Evolutionary conservation across 75 land plant species (phyloP).

Genomic region (Picea glauca): DNA sequence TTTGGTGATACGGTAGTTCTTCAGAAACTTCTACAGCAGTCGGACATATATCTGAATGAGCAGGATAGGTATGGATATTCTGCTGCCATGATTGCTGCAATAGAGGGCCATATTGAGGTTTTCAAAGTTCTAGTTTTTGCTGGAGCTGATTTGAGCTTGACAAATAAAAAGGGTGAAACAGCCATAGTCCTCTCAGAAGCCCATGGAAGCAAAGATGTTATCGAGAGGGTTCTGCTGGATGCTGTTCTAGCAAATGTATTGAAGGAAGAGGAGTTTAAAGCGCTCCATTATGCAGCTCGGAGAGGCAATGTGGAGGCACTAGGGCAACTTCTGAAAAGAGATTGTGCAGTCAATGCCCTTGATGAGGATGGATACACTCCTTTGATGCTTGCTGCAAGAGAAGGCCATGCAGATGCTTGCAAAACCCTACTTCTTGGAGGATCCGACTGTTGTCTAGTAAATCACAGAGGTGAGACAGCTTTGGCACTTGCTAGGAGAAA

Average conservation of each 20-base stretch:
- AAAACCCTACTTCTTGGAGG: slow-evolving; percentile 26
- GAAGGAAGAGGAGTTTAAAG: slow-evolving; percentile 26
- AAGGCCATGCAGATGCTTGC: slow-evolving; percentile 56
- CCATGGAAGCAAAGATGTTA: slow-evolving; percentile 12
- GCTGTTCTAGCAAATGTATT: slow-evolving; percentile 26
- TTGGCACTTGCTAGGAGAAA: slow-evolving; percentile 36
- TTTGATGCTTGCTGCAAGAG: slow-evolving; percentile 48
- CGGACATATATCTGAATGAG: slow-evolving; percentile 20
- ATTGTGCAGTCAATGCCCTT: slow-evolving; percentile 22
- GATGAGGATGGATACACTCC: slow-evolving; percentile 53
- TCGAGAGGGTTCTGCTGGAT: slow-evolving; percentile 40
- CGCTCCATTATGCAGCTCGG: slow-evolving; percentile 45
- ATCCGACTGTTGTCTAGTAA: slow-evolving; percentile 29
- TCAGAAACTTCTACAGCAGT: slow-evolving; percentile 27
- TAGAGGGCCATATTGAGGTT: slow-evolving; percentile 33
- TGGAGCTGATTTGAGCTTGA: slow-evolving; percentile 46
- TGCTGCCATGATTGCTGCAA: slow-evolving; percentile 43
- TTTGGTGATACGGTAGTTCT: slow-evolving; percentile 24
- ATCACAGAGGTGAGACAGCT: slow-evolving; percentile 39
- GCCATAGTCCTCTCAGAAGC: slow-evolving; percentile 19
- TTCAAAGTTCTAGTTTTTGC: slow-evolving; percentile 36
- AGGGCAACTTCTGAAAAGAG: slow-evolving; percentile 37
- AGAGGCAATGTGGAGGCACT: slow-evolving; percentile 29
- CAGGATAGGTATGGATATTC: slow-evolving; percentile 36
- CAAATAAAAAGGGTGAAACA: slow-evolving; percentile 32